Conservation (phyloP, 352 stramenopile genomes). For the Globisporangium nunn region DNA sequence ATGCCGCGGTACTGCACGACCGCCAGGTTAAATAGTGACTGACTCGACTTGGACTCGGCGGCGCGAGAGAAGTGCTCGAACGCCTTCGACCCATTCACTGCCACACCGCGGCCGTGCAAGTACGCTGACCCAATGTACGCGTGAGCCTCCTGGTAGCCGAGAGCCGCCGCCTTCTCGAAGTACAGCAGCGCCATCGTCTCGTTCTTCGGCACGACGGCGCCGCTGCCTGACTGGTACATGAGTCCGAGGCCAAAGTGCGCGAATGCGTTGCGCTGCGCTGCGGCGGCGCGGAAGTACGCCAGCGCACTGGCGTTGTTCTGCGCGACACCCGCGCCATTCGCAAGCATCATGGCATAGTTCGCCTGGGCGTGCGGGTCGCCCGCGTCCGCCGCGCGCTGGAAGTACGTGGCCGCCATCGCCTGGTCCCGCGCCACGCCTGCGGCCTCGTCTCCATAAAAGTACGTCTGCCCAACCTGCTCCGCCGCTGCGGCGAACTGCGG, state of each 20-base stretch:
- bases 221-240: conserved; percentile 47
- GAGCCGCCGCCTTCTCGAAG: conserved; percentile 48
- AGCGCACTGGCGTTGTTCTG: conserved; percentile 54
- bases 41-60: conserved; percentile 36
- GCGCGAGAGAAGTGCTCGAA: conserved; percentile 61
- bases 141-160: conserved; percentile 61
- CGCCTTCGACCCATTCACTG: conserved; percentile 32
- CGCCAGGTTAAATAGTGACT: conserved; percentile 62
- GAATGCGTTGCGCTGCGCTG: conserved; percentile 47
- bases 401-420: conserved; percentile 41
- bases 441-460: conserved; percentile 63
- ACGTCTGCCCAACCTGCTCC: conserved; percentile 57
- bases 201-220: conserved; percentile 40
- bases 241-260: conserved; percentile 59
- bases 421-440: conserved; percentile 47
- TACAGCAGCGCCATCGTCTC: conserved; percentile 46
- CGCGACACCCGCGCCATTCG: conserved; percentile 50
- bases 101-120: conserved; percentile 46
- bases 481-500: conserved; percentile 52
- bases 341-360: conserved; percentile 69
- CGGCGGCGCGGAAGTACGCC: conserved; percentile 50
- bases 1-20: conserved; percentile 67
- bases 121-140: conserved; percentile 64
- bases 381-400: conserved; percentile 55
- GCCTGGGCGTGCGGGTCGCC: conserved; percentile 58